Evolutionary conservation across 73 alveolate species (phyloP).

Genomic region (Symbiodinium pilosum): DNA sequence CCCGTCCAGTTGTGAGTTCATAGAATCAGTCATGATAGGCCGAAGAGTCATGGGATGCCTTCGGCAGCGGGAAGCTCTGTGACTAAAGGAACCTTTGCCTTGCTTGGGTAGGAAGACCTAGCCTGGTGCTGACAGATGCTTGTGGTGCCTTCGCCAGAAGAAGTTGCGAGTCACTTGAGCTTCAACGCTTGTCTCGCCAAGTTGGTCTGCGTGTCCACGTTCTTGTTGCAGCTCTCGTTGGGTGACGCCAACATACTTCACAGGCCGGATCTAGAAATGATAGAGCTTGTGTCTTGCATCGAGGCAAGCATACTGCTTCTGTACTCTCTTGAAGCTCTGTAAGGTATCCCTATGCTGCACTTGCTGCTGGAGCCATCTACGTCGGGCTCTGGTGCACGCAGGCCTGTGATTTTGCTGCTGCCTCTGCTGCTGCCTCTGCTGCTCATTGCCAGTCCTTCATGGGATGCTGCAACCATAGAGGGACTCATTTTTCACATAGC

Average conservation of each 20-base stretch:
- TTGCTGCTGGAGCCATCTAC: slow-evolving; percentile 81
- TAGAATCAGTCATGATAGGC: background rate
- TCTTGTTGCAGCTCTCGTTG: slow-evolving; percentile 77
- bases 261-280: too few species aligned
- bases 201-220: slow-evolving; percentile 83
- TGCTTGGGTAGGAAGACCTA: too few species aligned
- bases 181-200: background rate
- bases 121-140: too few species aligned
- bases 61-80: slow-evolving; percentile 9
- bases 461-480: too few species aligned
- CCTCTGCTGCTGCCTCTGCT: too few species aligned
- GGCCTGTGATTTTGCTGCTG: background rate
- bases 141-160: too few species aligned
- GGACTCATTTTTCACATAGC: too few species aligned
- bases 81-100: background rate
- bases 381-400: slow-evolving; percentile 81
- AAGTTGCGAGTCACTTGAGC: background rate
- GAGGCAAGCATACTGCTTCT: too few species aligned
- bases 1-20: too few species aligned
- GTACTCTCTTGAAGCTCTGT: background rate
- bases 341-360: slow-evolving; percentile 80
- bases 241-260: slow-evolving; percentile 65
- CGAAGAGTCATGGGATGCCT: background rate
- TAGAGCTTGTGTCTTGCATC: too few species aligned
- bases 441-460: too few species aligned